Percentiles rank a stretch among this genome's conserved stretches.
Conservation (phyloP, 2,329 filamentous ascomycete species). For the Alternaria rosae region DNA sequence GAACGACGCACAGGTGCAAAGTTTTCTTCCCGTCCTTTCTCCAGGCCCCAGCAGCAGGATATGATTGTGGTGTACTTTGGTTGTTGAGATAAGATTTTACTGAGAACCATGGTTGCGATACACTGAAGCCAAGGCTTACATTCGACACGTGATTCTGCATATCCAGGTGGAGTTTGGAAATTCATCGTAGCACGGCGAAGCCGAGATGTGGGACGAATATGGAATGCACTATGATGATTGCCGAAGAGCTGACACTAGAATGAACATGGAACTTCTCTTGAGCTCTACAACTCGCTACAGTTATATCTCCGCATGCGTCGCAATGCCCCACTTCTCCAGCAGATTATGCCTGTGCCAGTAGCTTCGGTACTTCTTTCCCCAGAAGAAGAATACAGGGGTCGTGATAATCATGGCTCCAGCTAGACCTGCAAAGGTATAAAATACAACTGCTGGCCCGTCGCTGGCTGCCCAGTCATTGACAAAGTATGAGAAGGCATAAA, state of each 20-base stretch:
- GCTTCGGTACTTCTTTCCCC: conserved; percentile 46
- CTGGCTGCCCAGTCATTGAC: conserved; percentile 53
- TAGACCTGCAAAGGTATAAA: conserved; percentile 49
- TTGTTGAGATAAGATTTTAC: no score
- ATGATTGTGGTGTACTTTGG: no score
- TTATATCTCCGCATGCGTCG: conserved; percentile 43
- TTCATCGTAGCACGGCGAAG: background rate
- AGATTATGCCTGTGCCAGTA: conserved; percentile 46
- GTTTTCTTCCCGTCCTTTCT: no score
- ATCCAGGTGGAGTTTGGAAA: background rate
- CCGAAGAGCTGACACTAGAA: background rate
- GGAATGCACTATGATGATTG: background rate
- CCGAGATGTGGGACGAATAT: background rate
- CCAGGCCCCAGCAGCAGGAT: no score
- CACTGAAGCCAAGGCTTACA: no score
- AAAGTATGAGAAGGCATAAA: conserved; percentile 55
- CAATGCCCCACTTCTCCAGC: conserved; percentile 43
- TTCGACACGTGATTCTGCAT: no score
- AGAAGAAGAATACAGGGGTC: conserved; percentile 45
- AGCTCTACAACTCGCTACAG: background rate
- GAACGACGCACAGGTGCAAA: no score
- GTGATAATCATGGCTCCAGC: conserved; percentile 34
- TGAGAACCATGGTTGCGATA: no score
- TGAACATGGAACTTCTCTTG: background rate
- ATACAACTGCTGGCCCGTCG: conserved; percentile 47